A percentile compares a stretch with the other conserved stretches of the same genome.
Evolutionary conservation across 1,284 basidiomycete species (phyloP).

Genomic region (Ustilago trichophora): DNA sequence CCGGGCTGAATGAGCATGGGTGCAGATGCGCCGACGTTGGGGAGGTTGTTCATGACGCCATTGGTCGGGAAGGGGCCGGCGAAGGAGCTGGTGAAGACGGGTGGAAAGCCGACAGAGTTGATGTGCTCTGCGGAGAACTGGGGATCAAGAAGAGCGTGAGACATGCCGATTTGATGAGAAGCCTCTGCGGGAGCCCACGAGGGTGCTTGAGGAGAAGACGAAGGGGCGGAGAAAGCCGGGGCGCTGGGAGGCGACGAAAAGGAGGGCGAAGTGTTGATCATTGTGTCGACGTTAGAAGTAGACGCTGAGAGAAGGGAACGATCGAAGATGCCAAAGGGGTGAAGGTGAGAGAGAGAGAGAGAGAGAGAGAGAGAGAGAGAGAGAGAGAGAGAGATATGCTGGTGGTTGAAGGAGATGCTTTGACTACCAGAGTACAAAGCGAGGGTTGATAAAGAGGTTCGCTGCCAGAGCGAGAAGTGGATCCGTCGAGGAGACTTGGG

Average conservation of each 20-base stretch:
- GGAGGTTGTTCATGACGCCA: conserved; percentile 1
- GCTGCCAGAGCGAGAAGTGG: conserved; percentile 24
- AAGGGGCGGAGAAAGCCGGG: conserved; percentile 15
- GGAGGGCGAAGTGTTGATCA: conserved; percentile 29
- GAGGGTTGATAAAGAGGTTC: neutral
- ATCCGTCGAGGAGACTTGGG: neutral
- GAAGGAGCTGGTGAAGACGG: conserved; percentile 12
- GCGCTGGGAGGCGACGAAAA: conserved; percentile 16
- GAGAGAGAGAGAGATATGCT: conserved; percentile 6
- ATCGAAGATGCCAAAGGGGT: neutral
- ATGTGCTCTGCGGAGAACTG: conserved; percentile 15
- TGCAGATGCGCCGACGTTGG: neutral
- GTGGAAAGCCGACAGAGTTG: conserved; percentile 15
- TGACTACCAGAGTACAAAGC: conserved; percentile 37
- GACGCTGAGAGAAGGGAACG: neutral
- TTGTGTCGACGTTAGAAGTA: conserved; percentile 4
- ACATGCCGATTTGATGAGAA: conserved; percentile 12
- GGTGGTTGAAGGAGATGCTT: conserved; percentile 8
- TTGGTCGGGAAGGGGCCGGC: conserved; percentile 10
- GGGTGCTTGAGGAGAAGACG: conserved; percentile 25
- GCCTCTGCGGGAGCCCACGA: conserved; percentile 12
- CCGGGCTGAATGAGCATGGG: conserved; percentile 16
- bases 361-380: no score
- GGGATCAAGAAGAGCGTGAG: conserved; percentile 6
- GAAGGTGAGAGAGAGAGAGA: neutral